Evolutionary conservation across 163 green algal genomes (phyloP).

Genomic region (Coccomyxa subellipsoidea): DNA sequence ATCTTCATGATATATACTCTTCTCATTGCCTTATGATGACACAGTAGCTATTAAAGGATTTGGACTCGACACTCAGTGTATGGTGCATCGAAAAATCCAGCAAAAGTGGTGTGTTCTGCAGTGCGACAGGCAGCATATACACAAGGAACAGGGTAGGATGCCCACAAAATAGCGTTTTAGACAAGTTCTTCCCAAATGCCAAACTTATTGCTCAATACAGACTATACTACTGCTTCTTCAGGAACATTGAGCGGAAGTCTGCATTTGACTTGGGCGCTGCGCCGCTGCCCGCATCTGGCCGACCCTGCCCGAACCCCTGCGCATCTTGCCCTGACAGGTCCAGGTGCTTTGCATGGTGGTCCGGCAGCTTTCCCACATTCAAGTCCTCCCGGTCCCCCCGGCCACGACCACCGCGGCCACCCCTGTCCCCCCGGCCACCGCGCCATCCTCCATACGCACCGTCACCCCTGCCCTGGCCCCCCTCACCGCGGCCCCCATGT

Average conservation of each 20-base stretch:
- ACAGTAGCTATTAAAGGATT: no score
- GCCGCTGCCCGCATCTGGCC: neutral
- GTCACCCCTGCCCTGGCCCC: neutral
- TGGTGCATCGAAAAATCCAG: no score
- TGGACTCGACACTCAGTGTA: no score
- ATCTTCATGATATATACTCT: no score
- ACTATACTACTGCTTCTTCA: conserved; percentile 11
- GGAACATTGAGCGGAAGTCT: conserved; percentile 69
- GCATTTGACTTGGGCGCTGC: conserved; percentile 56
- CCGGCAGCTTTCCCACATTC: neutral
- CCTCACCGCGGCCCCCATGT: neutral
- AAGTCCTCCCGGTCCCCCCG: neutral
- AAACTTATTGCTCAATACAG: neutral
- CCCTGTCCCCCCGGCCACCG: conserved; percentile 1
- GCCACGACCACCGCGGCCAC: conserved; percentile 6
- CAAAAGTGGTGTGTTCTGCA: no score
- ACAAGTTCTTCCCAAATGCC: no score
- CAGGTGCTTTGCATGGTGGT: neutral
- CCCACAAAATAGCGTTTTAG: no score
- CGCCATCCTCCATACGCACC: neutral
- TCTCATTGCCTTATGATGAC: no score
- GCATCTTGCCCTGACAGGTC: neutral
- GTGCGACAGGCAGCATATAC: no score
- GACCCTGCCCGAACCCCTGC: neutral
- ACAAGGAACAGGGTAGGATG: no score